Evolutionary conservation across 495 filamentous ascomycete genomes (phyloP).

Genomic region (Daldinia bambusicola): DNA sequence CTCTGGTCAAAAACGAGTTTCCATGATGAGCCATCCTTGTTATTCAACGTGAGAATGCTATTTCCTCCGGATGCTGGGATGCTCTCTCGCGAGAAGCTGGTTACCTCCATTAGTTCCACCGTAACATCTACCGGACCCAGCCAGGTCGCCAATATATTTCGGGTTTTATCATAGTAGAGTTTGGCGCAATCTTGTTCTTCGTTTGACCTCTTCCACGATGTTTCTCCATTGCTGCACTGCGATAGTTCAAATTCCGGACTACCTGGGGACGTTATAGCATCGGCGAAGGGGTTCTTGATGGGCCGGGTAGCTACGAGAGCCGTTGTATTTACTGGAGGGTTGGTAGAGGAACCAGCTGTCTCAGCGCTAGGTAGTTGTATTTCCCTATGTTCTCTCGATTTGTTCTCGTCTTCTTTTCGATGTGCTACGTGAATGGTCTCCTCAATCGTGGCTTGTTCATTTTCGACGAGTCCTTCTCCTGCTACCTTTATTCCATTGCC

Average conservation of each 20-base stretch:
- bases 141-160: constrained; percentile 20
- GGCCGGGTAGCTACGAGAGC: background rate
- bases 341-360: background rate
- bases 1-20: constrained; percentile 42
- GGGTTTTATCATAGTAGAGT: constrained; percentile 31
- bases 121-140: constrained; percentile 13
- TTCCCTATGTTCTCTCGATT: background rate
- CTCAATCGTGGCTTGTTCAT: background rate
- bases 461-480: background rate
- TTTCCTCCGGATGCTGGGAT: constrained; percentile 28
- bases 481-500: background rate
- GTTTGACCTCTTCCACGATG: constrained; percentile 31
- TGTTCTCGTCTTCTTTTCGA: background rate
- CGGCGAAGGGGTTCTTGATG: background rate
- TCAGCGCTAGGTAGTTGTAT: background rate
- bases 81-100: constrained; percentile 21
- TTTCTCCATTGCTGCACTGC: constrained; percentile 19
- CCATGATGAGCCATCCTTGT: constrained; percentile 25
- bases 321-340: background rate
- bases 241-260: constrained; percentile 38
- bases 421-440: background rate
- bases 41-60: constrained; percentile 13
- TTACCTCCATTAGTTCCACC: constrained; percentile 35
- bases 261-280: background rate
- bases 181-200: constrained; percentile 22